Evolutionary conservation across 108 stramenopile species (phyloP).

Genomic region (Nannochloropsis granulata): DNA sequence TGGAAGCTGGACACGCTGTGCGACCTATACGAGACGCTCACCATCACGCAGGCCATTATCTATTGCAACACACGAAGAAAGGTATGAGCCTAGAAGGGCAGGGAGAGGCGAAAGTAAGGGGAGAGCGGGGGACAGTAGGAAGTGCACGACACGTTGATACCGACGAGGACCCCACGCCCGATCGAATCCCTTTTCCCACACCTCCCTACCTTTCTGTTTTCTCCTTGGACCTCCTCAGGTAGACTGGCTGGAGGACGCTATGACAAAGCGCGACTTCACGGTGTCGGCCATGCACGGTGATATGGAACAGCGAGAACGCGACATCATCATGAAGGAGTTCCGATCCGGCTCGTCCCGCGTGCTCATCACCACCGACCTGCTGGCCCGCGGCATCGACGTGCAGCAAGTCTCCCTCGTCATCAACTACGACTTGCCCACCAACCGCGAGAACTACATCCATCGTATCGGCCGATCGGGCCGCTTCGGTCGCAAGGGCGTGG

Average conservation of each 20-base stretch:
- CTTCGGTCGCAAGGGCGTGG: constrained; percentile 99
- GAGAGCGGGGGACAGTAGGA: no score
- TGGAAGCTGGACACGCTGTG: constrained; percentile 99
- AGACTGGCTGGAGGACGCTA: constrained; percentile 94
- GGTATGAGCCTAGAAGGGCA: constrained; percentile 35
- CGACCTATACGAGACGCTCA: constrained; percentile 98
- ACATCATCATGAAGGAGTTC: constrained; percentile 99
- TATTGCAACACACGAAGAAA: constrained; percentile 99
- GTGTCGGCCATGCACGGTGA: constrained; percentile 99
- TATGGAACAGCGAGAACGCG: constrained; percentile 98
- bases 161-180: no score
- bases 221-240: neutral
- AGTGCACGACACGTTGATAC: no score
- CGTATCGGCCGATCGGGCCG: constrained; percentile 98
- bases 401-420: constrained; percentile 98
- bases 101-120: no score
- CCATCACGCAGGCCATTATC: constrained; percentile 99
- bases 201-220: neutral
- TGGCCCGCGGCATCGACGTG: constrained; percentile 67
- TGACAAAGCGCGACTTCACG: constrained; percentile 77
- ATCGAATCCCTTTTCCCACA: no score
- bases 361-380: constrained; percentile 93
- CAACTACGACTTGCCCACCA: constrained; percentile 99
- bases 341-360: constrained; percentile 98
- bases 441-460: constrained; percentile 99